phyloP scores from a whole-genome alignment of 2,329 filamentous ascomycete species.

The Fusarium albosuccineum region DNA sequence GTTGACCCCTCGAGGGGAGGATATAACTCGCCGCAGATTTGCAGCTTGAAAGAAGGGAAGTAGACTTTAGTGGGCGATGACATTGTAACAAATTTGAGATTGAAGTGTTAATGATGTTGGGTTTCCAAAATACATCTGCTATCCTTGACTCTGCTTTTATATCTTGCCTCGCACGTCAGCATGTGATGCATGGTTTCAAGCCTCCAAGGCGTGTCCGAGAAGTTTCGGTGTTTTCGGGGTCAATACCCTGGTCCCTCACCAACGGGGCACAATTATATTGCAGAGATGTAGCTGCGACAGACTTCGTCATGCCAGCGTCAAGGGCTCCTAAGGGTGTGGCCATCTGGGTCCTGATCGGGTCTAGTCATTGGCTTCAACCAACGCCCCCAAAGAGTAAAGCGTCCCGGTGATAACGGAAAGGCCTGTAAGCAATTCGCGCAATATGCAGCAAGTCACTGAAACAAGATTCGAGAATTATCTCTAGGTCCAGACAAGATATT shows the following conservation, averaged over 20 bases:
- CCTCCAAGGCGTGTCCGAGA: background rate
- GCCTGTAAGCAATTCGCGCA: too few relatives aligned
- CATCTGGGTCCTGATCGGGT: too few relatives aligned
- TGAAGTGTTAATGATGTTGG: too few relatives aligned
- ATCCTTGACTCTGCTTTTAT: background rate
- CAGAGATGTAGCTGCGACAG: too few relatives aligned
- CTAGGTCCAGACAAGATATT: too few relatives aligned
- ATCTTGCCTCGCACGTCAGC: background rate
- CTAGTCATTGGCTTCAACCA: too few relatives aligned
- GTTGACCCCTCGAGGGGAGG: background rate
- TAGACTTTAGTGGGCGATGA: background rate
- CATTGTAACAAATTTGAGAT: background rate
- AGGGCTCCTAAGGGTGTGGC: background rate
- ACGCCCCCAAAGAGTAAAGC: too few relatives aligned
- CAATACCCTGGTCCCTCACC: too few relatives aligned
- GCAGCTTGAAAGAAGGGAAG: constrained; percentile 1
- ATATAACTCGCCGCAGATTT: constrained; percentile 6
- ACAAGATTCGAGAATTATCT: too few relatives aligned
- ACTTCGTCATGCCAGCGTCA: background rate
- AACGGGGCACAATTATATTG: background rate
- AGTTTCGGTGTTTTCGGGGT: background rate
- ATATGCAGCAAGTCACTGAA: too few relatives aligned
- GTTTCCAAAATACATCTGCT: background rate
- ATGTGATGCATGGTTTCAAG: background rate
- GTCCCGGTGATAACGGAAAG: too few relatives aligned